phyloP scores from a whole-genome alignment of 805 yeast species.

The Cephaloascus fragrans region DNA sequence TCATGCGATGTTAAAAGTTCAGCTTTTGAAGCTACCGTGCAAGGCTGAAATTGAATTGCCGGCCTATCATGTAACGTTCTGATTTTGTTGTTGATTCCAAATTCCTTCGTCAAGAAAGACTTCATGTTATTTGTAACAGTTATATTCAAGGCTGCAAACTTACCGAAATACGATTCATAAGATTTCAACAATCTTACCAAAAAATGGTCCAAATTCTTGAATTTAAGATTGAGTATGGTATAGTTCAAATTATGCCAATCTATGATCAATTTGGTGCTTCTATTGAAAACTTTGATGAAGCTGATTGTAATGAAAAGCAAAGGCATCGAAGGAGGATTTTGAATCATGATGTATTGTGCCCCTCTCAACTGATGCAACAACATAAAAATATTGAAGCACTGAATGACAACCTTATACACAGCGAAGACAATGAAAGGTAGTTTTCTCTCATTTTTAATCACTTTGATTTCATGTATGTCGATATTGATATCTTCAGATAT shows the following conservation, averaged over 20 bases:
- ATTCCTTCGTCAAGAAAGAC: conserved; percentile 42
- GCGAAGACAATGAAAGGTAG: conserved; percentile 55
- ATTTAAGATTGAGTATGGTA: conserved; percentile 65
- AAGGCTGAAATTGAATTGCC: conserved; percentile 53
- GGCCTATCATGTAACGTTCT: conserved; percentile 83
- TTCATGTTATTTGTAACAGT: conserved; percentile 78
- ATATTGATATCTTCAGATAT: conserved; percentile 40
- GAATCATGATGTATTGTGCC: conserved; percentile 62
- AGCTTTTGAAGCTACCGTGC: conserved; percentile 6
- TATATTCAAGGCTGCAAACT: conserved; percentile 58
- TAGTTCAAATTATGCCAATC: conserved; percentile 98
- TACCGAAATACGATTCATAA: conserved; percentile 59
- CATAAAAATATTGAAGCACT: conserved; percentile 34
- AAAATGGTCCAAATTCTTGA: conserved; percentile 43
- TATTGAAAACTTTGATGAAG: conserved; percentile 36
- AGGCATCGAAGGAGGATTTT: conserved; percentile 93
- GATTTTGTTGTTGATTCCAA: conserved; percentile 40
- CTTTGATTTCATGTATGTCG: conserved; percentile 37
- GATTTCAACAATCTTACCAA: conserved; percentile 47
- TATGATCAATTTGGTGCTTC: conserved; percentile 55
- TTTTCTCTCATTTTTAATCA: conserved; percentile 22
- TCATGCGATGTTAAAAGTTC: conserved; percentile 9
- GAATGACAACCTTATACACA: conserved; percentile 45
- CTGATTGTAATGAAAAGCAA: conserved; percentile 54
- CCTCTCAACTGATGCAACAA: conserved; percentile 48